A percentile compares a stretch with the other conserved stretches of the same genome.
Conservation (phyloP, 1,139 yeast genomes). For the Nakaseomyces bracarensis region DNA sequence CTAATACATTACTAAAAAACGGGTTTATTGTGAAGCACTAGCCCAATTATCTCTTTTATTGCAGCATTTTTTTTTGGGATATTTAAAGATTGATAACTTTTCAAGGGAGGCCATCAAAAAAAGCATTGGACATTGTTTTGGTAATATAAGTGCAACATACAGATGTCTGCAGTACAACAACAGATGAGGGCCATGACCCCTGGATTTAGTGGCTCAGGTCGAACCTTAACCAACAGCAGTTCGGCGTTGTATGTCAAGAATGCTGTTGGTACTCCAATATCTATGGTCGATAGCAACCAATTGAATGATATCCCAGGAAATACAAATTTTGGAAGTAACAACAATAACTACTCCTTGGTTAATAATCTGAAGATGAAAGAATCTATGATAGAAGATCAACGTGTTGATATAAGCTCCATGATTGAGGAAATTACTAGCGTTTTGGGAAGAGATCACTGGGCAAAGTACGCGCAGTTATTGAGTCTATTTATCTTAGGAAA, state of each 20-base stretch:
- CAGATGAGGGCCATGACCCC: slow-evolving; percentile 7
- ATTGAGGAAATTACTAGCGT: slow-evolving; percentile 65
- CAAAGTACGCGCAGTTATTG: slow-evolving; percentile 70
- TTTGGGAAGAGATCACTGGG: slow-evolving; percentile 72
- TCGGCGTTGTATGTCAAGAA: slow-evolving; percentile 7
- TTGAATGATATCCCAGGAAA: slow-evolving; percentile 8
- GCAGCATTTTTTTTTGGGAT: too few relatives aligned
- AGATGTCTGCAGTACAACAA: slow-evolving; percentile 6
- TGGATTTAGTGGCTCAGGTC: not conserved
- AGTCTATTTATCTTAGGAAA: slow-evolving; percentile 72
- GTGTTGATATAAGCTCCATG: slow-evolving; percentile 64
- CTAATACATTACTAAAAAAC: too few relatives aligned
- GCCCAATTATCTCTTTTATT: too few relatives aligned
- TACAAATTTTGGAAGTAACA: not conserved
- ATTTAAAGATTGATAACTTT: too few relatives aligned
- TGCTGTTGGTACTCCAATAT: slow-evolving; percentile 7
- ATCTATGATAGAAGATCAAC: slow-evolving; percentile 27
- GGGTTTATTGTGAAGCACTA: too few relatives aligned
- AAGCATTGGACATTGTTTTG: too few relatives aligned
- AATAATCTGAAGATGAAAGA: slow-evolving; percentile 5
- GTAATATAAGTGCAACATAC: not conserved
- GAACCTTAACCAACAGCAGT: slow-evolving; percentile 7
- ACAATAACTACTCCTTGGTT: not conserved
- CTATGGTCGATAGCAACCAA: slow-evolving; percentile 6
- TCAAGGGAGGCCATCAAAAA: too few relatives aligned